Evolutionary conservation across 2,329 filamentous ascomycete genomes (phyloP), one percentile per base, ranked within the genome.

Genomic region (Neopestalotiopsis sp.): DNA sequence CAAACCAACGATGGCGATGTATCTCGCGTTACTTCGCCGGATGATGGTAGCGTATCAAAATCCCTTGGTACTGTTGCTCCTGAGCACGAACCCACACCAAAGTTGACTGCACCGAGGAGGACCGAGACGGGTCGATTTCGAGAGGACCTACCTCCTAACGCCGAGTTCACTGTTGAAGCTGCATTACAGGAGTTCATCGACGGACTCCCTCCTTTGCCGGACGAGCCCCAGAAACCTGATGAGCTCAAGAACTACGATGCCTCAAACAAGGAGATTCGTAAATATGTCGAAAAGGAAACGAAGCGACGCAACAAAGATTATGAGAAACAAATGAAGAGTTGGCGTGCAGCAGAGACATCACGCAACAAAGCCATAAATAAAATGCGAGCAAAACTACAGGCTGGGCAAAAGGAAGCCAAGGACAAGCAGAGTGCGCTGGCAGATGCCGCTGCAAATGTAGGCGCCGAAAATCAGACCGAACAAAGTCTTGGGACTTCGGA

Each of bases 221-320:
- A 84, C 9, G 74, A 86, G 3, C 92, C 92, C 1, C 71, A 81
- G 4, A 83, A 86, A 64, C 90, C 89, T 1, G 57, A 59, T 7
- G 57, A 59, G 57, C 24, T 28, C 12, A 59, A 59, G 20, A 59
- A 24, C 24, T 59, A 59, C 24, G 57, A 59, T 59, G 57, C 24
- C 24, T 59, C 85, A 1, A 89, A 93, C 78, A 91, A 91, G 74
- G 87, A 89, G 6, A 83, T 88, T 34, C 88, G 89, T 9, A 93
- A 92, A 74, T 84, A 89, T 56, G 91, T 90, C 1, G 90, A 93
- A 74, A 92, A 91, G 68, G 91, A 94, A 74, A 85, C 89, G 67
- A 88, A 88, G 65, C 85, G 87, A 13, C 83, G 84, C 1, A 82
- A 89, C 40, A 93, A 93, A 75, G 84, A 84, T 9, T 92, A 94